phyloP scores from a whole-genome alignment of 805 yeast species.

The Yamadazyma olivae region DNA sequence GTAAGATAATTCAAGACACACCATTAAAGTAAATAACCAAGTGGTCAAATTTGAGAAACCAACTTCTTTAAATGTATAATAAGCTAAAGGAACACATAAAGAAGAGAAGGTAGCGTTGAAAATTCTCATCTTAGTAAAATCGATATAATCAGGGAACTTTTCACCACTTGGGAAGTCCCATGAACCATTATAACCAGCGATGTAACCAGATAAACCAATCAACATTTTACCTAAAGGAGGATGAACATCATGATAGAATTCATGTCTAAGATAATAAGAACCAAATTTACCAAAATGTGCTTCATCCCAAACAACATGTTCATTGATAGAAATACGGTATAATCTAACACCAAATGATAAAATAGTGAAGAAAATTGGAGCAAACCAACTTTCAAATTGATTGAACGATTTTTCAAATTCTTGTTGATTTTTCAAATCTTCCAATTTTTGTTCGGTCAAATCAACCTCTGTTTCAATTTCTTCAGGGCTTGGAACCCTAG shows the following conservation, averaged over 20 bases:
- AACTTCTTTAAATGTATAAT: constrained; percentile 61
- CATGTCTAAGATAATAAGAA: constrained; percentile 72
- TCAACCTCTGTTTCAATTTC: constrained; percentile 10
- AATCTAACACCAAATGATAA: constrained; percentile 66
- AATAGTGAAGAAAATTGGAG: constrained; percentile 64
- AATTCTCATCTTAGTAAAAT: constrained; percentile 63
- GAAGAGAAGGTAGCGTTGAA: constrained; percentile 71
- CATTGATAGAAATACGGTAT: constrained; percentile 52
- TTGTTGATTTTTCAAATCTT: constrained; percentile 22
- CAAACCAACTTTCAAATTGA: constrained; percentile 38
- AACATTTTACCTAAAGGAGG: constrained; percentile 85
- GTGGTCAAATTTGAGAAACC: constrained; percentile 49
- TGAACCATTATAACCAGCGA: constrained; percentile 82
- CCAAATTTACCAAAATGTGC: constrained; percentile 90
- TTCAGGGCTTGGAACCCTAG: constrained; percentile 6
- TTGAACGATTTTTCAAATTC: constrained; percentile 26
- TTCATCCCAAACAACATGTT: constrained; percentile 82
- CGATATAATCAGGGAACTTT: constrained; percentile 56
- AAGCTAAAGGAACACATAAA: constrained; percentile 66
- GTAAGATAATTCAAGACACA: constrained; percentile 64
- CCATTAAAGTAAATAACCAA: constrained; percentile 60
- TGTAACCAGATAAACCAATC: constrained; percentile 71
- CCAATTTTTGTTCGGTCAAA: constrained; percentile 19
- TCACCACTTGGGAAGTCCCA: constrained; percentile 71
- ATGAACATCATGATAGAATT: constrained; percentile 82